These are phyloP conservation scores for Dendrobium chrysotoxum DNA, from an alignment of 106 monocot species.

Conservation along the genomic window DNA sequence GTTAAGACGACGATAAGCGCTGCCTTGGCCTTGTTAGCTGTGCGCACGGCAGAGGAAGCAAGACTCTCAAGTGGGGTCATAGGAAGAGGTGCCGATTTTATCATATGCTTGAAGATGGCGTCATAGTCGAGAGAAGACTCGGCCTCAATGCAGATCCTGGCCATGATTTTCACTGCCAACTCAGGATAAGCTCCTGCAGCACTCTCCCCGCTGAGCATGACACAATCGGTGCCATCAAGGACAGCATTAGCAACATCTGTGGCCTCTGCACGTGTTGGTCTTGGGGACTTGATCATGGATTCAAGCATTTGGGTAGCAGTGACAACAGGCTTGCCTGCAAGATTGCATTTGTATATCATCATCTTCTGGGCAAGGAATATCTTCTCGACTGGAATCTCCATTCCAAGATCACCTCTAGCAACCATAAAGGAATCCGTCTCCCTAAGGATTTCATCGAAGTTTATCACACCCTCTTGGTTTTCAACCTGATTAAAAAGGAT, in stretches of 20 bases:
- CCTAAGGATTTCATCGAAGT: conserved; percentile 54
- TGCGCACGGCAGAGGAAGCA: conserved; percentile 40
- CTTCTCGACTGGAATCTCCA: conserved; percentile 61
- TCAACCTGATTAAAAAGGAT: conserved; percentile 32
- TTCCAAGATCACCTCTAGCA: conserved; percentile 55
- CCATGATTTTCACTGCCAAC: conserved; percentile 43
- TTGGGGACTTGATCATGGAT: conserved; percentile 73
- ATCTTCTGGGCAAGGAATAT: conserved; percentile 64
- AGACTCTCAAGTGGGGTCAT: conserved; percentile 55
- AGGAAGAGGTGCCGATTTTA: conserved; percentile 25
- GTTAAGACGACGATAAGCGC: conserved; percentile 37
- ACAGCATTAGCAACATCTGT: conserved; percentile 70
- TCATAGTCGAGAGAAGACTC: conserved; percentile 46
- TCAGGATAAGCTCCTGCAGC: conserved; percentile 59
- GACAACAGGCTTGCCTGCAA: conserved; percentile 53
- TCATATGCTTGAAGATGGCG: conserved; percentile 40
- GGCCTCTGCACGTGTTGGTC: conserved; percentile 62
- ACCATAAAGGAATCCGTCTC: conserved; percentile 55
- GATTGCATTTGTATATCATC: conserved; percentile 74
- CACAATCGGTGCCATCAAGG: conserved; percentile 63
- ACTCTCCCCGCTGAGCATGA: conserved; percentile 71
- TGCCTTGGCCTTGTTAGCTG: conserved; percentile 33
- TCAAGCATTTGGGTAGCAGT: conserved; percentile 76
- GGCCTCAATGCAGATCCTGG: conserved; percentile 47
- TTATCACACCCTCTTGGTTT: conserved; percentile 63